A percentile compares a stretch with the other conserved stretches of the same genome.
phyloP scores from a whole-genome alignment of 495 filamentous ascomycete genomes.

The Aspergillus saccharolyticus region DNA sequence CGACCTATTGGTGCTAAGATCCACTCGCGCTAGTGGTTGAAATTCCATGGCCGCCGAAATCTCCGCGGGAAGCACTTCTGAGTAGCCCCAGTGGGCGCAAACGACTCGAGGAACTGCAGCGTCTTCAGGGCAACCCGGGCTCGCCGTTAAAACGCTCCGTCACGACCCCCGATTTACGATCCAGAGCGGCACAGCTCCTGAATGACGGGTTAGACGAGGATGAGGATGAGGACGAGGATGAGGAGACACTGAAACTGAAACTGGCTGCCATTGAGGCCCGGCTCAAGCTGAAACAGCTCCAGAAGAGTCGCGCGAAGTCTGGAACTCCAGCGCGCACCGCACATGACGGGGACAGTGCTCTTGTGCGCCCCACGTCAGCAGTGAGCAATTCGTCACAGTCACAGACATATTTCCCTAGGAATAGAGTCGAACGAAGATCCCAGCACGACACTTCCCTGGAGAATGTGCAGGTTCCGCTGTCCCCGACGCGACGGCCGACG shows the following conservation, averaged over 20 bases:
- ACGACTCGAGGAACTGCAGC: slow-evolving; percentile 58
- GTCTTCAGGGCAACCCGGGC: slow-evolving; percentile 56
- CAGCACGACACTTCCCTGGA: slow-evolving; percentile 19
- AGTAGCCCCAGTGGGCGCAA: slow-evolving; percentile 76
- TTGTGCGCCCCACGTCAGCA: slow-evolving; percentile 22
- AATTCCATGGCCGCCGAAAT: slow-evolving; percentile 78
- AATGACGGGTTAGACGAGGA: slow-evolving; percentile 36
- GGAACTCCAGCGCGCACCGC: slow-evolving; percentile 19
- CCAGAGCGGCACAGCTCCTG: slow-evolving; percentile 29
- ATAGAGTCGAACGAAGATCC: slow-evolving; percentile 21
- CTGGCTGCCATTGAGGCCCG: slow-evolving; percentile 81
- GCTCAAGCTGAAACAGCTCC: slow-evolving; percentile 82
- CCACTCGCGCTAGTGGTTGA: slow-evolving; percentile 35
- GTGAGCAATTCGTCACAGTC: slow-evolving; percentile 16
- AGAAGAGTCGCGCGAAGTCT: slow-evolving; percentile 48
- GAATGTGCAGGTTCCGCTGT: slow-evolving; percentile 72
- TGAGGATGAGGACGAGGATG: slow-evolving; percentile 69
- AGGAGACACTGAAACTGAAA: slow-evolving; percentile 79
- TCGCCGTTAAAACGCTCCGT: slow-evolving; percentile 56
- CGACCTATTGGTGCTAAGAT: not conserved
- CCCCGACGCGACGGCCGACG: slow-evolving; percentile 57
- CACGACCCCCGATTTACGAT: slow-evolving; percentile 37
- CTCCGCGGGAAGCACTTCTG: slow-evolving; percentile 76
- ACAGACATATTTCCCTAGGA: slow-evolving; percentile 16
- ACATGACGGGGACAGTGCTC: slow-evolving; percentile 22